Conservation (phyloP, 352 stramenopile species). For the Pythium dissotocum region DNA sequence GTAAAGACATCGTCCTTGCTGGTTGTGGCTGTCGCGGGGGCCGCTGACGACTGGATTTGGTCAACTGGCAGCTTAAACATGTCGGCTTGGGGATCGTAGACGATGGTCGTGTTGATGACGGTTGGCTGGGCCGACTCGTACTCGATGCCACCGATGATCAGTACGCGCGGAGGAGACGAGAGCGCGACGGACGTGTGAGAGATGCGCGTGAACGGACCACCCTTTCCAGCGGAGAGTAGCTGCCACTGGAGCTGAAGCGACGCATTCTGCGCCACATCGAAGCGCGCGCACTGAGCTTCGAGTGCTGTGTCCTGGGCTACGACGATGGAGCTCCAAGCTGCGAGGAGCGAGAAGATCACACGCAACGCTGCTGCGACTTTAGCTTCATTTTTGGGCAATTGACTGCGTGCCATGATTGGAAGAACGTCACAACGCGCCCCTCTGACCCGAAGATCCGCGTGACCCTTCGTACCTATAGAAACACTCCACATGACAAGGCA, state of each 20-base stretch:
- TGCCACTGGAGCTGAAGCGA: slow-evolving; percentile 41
- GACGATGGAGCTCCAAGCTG: background rate
- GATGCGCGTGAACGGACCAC: slow-evolving; percentile 50
- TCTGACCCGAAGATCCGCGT: background rate
- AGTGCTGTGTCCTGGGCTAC: slow-evolving; percentile 10
- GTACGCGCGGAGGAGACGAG: slow-evolving; percentile 29
- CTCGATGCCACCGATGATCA: slow-evolving; percentile 66
- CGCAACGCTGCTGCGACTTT: background rate
- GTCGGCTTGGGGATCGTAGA: slow-evolving; percentile 48
- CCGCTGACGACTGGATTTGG: slow-evolving; percentile 46
- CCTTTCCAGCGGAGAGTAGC: slow-evolving; percentile 27
- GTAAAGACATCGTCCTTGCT: slow-evolving; percentile 51
- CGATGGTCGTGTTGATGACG: slow-evolving; percentile 51
- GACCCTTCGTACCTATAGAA: background rate
- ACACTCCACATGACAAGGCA: background rate
- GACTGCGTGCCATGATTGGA: background rate
- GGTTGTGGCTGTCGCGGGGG: slow-evolving; percentile 5
- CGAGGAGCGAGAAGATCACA: background rate
- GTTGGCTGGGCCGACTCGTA: slow-evolving; percentile 73
- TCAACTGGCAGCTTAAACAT: slow-evolving; percentile 45
- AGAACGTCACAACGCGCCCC: background rate
- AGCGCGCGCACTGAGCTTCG: slow-evolving; percentile 34
- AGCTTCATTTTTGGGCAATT: too few relatives aligned
- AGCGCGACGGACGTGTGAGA: slow-evolving; percentile 46
- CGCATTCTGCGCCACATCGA: slow-evolving; percentile 38